Base-by-base conservation (phyloP, 768 basidiomycete genomes). In the Russula abietina region DNA sequence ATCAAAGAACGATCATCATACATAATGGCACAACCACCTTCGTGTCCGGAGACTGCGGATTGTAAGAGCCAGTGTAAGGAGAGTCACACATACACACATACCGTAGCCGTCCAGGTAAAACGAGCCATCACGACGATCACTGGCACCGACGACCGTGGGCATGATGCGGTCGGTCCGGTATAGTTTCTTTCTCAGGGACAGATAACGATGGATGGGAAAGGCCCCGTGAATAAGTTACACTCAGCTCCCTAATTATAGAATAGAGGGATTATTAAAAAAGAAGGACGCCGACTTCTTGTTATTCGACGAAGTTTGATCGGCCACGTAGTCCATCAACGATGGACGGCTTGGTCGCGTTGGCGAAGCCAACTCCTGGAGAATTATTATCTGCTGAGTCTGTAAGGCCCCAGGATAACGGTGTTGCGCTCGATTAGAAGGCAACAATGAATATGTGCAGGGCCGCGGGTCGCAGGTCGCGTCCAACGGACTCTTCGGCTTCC, bases 291-390 rank as follows among this genome's bases (percentile, higher is more conserved):
- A 22, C 24, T 22, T 5, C 45, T 52, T 33, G 24, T 30, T 49
- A 26, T 26, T 49, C 2, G 7, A 55, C 53, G 26, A 55, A 39
- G 12, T 49, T 33, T 41, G 62, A 54, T 55, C 26, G 33, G 30
- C 54, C 45, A 39, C 38, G 19, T 22, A 28, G 16, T 54, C 28
- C 28, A 22, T 57, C 26, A 30, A 28, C 22, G 14, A 26, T 36
- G 14, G 22, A 16, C 4, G 24, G 8, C 16, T 14, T 26, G 41
- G 16, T 53, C 26, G 53, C 52, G 3, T 50, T 45, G 22, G 48
- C 26, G 59, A 60, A 55, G 58, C 53, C 43, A 45, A 36, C 38
- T 46, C 46, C 62, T 53, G 39, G 39, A 41, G 28, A 5, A 5
- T n/a, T 24, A 2, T 12, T 41, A 50, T 43, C 39, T 36, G 8